Percentiles rank a stretch among this genome's conserved stretches.
Evolutionary conservation across 78 protist genomes (phyloP).

Genomic region (Polysphondylium violaceum): DNA sequence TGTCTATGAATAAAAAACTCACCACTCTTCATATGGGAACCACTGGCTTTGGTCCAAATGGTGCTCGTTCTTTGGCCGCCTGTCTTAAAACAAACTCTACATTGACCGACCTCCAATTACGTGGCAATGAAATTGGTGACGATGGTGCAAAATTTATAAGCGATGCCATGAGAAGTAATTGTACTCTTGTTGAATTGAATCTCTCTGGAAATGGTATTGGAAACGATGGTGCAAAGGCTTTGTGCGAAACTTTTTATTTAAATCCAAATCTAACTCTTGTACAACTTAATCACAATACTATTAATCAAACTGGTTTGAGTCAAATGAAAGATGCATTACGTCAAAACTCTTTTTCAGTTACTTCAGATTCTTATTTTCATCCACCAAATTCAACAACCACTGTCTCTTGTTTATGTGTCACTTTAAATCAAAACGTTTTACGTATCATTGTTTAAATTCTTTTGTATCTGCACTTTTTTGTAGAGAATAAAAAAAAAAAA

Average conservation of each 20-base stretch:
- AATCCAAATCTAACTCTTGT: conserved; percentile 10
- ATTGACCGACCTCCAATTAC: conserved; percentile 55
- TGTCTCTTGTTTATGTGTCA: conserved; percentile 20
- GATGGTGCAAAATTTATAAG: conserved; percentile 43
- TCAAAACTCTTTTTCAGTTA: background rate
- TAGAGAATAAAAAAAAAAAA: too few relatives aligned
- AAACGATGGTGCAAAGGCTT: conserved; percentile 57
- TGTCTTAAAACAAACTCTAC: conserved; percentile 41
- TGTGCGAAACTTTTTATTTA: conserved; percentile 36
- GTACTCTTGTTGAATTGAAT: conserved; percentile 45
- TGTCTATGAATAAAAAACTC: conserved; percentile 24
- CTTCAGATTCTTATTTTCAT: conserved; percentile 32
- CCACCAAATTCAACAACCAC: conserved; percentile 69
- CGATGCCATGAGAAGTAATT: conserved; percentile 39
- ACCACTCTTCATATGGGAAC: conserved; percentile 16
- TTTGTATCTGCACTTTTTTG: too few relatives aligned
- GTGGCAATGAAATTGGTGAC: conserved; percentile 76
- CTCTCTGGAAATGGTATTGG: conserved; percentile 62
- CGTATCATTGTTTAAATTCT: too few relatives aligned
- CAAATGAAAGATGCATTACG: conserved; percentile 29
- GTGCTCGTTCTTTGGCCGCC: conserved; percentile 53
- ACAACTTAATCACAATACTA: conserved; percentile 38
- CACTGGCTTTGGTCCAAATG: conserved; percentile 76
- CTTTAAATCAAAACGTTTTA: too few relatives aligned
- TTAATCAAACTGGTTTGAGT: conserved; percentile 41